Evolutionary conservation across 2,329 filamentous ascomycete species (phyloP).

Genomic region (Aureobasidium mangrovei): DNA sequence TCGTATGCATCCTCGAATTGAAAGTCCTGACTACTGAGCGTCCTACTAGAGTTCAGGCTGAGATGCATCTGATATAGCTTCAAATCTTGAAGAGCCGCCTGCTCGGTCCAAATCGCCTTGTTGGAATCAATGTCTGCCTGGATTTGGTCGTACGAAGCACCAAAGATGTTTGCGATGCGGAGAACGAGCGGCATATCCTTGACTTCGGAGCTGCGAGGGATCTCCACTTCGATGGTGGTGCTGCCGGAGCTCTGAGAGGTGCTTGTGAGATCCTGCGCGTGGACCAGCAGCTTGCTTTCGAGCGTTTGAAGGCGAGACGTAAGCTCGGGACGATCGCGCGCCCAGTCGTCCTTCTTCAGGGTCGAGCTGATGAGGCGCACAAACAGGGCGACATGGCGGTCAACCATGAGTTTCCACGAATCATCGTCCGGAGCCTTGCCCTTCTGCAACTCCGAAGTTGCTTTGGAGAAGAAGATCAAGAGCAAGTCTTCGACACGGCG

Average conservation of each 20-base stretch:
- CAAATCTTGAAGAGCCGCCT: slow-evolving; percentile 79
- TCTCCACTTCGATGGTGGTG: slow-evolving; percentile 68
- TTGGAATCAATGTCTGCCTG: slow-evolving; percentile 82
- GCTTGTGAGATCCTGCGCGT: slow-evolving; percentile 79
- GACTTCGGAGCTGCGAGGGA: slow-evolving; percentile 81
- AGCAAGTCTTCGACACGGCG: slow-evolving; percentile 85
- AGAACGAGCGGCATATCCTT: slow-evolving; percentile 96
- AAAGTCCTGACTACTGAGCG: slow-evolving; percentile 77
- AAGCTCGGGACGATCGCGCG: slow-evolving; percentile 76
- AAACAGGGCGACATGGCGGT: slow-evolving; percentile 90
- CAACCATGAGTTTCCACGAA: slow-evolving; percentile 82
- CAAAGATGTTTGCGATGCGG: slow-evolving; percentile 78
- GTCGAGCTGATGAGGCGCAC: slow-evolving; percentile 75
- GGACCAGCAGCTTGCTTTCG: slow-evolving; percentile 87
- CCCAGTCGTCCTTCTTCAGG: slow-evolving; percentile 74
- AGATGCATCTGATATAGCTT: slow-evolving; percentile 89
- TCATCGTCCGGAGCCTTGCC: slow-evolving; percentile 70
- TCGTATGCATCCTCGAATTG: slow-evolving; percentile 82
- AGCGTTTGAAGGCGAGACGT: slow-evolving; percentile 68
- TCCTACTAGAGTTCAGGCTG: slow-evolving; percentile 67
- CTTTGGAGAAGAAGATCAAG: slow-evolving; percentile 91
- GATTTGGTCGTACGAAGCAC: slow-evolving; percentile 65
- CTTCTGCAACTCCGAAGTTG: slow-evolving; percentile 81
- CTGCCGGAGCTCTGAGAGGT: slow-evolving; percentile 44
- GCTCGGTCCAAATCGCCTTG: slow-evolving; percentile 77